Evolutionary conservation across 1,284 basidiomycete species (phyloP), one percentile per base, ranked within the genome.

Genomic region (Coriolopsis trogii): DNA sequence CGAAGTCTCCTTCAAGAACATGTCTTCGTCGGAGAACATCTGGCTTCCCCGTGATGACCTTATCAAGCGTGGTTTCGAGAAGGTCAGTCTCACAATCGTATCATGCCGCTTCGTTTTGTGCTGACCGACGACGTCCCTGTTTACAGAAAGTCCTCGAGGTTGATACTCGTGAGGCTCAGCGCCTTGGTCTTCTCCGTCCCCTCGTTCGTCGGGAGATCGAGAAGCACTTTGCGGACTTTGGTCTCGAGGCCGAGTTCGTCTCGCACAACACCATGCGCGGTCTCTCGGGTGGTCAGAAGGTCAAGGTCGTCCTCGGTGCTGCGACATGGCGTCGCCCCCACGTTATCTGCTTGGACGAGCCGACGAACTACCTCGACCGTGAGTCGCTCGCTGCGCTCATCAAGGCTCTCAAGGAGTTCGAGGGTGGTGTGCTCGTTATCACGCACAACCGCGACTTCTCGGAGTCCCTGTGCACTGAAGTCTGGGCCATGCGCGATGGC

Each of bases 281-380:
- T 86, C 87, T 98, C 45, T 97, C 94, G 55, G 97, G 97, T 77
- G 97, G 97, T 73, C 97, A 99, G 78, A 99, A 99, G 82, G 95
- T 98, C 72, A 98, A 98, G 86, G 95, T 99, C 66, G 96, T 98
- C 23, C 92, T 98, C 65, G 95, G 94, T 77, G 95, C 96, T 63
- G 94, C 96, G 41, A 98, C 95, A 41, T 98, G 95, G 95, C 93
- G 95, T 72, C 89, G 95, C 64, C 97, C 96, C 55, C 97, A 99
- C 80, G 75, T 98, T 73, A 91, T 99, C 74, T 95, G 95, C 73
- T 79, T 99, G 70, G 96, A 98, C 75, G 96, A 99, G 80, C 96
- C 96, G 61, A 95, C 93, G 59, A 95, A 96, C 82, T 96, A 95
- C 78, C 87, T 98, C 72, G 95, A 97, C 79, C 91, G 95, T 74